Conservation (phyloP, 768 basidiomycete genomes). For the Melanogaster broomeanus region DNA sequence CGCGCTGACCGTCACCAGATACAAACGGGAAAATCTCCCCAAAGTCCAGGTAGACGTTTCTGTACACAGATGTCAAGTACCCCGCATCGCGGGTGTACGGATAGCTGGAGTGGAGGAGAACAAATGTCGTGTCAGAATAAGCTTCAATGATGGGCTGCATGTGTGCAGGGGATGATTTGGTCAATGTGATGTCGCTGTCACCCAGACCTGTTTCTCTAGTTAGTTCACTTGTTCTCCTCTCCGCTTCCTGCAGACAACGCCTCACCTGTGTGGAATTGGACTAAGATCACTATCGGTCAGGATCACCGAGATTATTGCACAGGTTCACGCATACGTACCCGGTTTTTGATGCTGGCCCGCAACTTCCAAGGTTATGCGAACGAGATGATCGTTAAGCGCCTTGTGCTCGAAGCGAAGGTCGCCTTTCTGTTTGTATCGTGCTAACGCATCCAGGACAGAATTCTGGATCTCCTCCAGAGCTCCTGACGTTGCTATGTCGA, state of each 20-base stretch:
- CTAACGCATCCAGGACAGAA: constrained; percentile 32
- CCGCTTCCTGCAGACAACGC: neutral
- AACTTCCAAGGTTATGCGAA: constrained; percentile 53
- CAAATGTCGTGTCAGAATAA: constrained; percentile 58
- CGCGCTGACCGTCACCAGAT: constrained; percentile 61
- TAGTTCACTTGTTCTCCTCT: neutral
- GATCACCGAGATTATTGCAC: neutral
- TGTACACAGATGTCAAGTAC: constrained; percentile 70
- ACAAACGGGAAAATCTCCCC: constrained; percentile 77
- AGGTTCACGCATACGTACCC: constrained; percentile 38
- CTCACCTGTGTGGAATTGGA: constrained; percentile 77
- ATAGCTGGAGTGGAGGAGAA: constrained; percentile 77
- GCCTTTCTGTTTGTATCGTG: constrained; percentile 36
- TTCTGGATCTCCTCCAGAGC: constrained; percentile 31
- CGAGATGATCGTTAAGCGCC: constrained; percentile 65
- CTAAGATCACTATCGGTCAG: constrained; percentile 36
- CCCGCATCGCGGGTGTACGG: constrained; percentile 79
- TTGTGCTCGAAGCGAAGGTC: constrained; percentile 61
- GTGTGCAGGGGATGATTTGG: constrained; percentile 60
- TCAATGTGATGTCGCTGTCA: constrained; percentile 66
- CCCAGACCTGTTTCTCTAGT: constrained; percentile 49
- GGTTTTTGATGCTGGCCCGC: constrained; percentile 59
- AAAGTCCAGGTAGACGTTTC: constrained; percentile 78
- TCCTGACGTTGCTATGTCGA: constrained; percentile 46
- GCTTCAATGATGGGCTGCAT: constrained; percentile 70